Conservation (phyloP, 495 filamentous ascomycete species). For the Annulohypoxylon nitens region DNA sequence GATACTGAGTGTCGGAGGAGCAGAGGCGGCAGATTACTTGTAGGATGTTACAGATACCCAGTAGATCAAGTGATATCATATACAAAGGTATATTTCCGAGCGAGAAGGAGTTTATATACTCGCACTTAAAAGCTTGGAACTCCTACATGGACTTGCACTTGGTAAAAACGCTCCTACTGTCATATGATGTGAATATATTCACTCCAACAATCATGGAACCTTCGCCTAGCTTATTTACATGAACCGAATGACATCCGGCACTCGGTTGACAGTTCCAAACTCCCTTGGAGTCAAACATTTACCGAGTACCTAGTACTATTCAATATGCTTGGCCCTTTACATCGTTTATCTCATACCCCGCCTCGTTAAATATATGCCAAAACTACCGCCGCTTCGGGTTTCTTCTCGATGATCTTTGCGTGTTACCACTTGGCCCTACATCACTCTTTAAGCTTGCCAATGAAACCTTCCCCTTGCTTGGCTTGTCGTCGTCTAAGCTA, state of each 20-base stretch:
- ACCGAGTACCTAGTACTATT: not conserved
- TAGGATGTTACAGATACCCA: slow-evolving; percentile 24
- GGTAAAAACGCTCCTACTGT: not conserved
- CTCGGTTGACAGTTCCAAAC: not conserved
- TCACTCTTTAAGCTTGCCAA: slow-evolving; percentile 3
- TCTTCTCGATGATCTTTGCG: slow-evolving; percentile 21
- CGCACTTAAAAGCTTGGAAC: not conserved
- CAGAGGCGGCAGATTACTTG: not conserved
- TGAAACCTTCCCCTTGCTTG: slow-evolving; percentile 12
- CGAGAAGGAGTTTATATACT: not conserved
- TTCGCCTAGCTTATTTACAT: not conserved
- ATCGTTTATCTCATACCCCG: slow-evolving; percentile 6
- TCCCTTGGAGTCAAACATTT: not conserved
- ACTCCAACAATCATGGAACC: not conserved
- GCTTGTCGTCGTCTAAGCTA: not conserved
- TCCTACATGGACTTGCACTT: not conserved
- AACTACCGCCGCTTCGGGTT: slow-evolving; percentile 34
- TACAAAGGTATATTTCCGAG: too few species aligned
- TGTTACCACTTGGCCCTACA: not conserved
- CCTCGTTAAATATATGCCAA: slow-evolving; percentile 8
- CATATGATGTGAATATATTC: not conserved
- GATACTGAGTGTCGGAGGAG: not conserved
- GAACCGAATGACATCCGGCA: not conserved
- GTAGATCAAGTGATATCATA: slow-evolving; percentile 1
- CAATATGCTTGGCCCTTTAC: not conserved